Conservation (phyloP, 148 eudicot species). For the Euryodendron excelsum region DNA sequence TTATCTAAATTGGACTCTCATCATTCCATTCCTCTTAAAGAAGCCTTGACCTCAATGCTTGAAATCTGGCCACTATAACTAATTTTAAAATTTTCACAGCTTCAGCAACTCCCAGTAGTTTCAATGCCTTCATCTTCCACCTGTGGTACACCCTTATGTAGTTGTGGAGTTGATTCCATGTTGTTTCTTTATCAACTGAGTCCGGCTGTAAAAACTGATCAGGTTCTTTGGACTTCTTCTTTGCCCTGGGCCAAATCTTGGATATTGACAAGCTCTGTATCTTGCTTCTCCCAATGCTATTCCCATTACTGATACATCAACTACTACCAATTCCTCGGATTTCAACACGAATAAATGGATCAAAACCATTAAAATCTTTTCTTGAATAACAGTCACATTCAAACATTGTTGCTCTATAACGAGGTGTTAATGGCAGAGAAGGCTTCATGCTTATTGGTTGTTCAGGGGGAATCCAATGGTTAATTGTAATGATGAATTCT, state of each 20-base stretch:
- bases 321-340: constrained; percentile 7
- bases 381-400: constrained; percentile 77
- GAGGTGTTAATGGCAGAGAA: constrained; percentile 37
- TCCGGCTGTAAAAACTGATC: no score
- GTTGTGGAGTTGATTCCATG: no score
- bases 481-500: constrained; percentile 57
- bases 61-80: no score
- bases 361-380: constrained; percentile 51
- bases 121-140: no score
- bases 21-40: no score
- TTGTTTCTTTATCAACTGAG: no score
- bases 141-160: no score
- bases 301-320: constrained; percentile 3
- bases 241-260: constrained; percentile 65
- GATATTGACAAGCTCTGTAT: constrained; percentile 71
- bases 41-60: no score
- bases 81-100: no score
- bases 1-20: no score
- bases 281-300: constrained; percentile 31
- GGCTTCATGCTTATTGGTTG: constrained; percentile 39
- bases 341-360: constrained; percentile 31
- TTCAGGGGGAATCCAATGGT: constrained; percentile 58
- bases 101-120: no score
- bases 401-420: constrained; percentile 51
- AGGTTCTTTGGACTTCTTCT: no score